A percentile compares a stretch with the other conserved stretches of the same genome.
These are phyloP conservation scores for Heritiera fomes DNA, from an alignment of 345 rosid species.

Conservation along the genomic window DNA sequence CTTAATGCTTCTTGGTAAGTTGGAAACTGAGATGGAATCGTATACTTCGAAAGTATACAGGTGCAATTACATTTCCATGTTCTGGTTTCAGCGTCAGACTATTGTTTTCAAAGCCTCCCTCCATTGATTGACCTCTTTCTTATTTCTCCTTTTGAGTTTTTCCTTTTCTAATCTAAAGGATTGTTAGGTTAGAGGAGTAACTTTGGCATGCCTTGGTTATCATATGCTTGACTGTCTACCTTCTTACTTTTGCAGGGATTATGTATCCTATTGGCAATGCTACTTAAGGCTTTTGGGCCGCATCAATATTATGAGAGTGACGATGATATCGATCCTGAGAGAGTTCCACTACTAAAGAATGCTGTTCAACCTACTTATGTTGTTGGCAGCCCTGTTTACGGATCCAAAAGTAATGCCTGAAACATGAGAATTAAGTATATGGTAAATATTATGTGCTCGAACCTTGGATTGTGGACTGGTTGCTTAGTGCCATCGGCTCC, in stretches of 20 bases:
- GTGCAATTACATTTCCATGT: not conserved
- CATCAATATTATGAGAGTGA: constrained; percentile 71
- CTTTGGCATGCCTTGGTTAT: not conserved
- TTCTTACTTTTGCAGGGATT: constrained; percentile 49
- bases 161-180: not conserved
- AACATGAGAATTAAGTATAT: constrained; percentile 56
- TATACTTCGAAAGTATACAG: not conserved
- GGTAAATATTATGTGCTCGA: constrained; percentile 30
- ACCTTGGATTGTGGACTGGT: not conserved
- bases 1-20: not conserved
- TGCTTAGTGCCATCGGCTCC: no score
- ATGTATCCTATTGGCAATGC: constrained; percentile 58
- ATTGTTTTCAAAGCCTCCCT: not conserved
- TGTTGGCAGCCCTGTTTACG: constrained; percentile 63
- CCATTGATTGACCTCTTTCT: not conserved
- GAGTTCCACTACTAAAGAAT: constrained; percentile 66
- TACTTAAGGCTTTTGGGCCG: constrained; percentile 78
- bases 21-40: not conserved
- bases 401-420: constrained; percentile 56
- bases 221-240: constrained; percentile 16
- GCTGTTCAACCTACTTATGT: constrained; percentile 50
- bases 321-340: constrained; percentile 60
- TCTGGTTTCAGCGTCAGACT: no score
- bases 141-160: not conserved
- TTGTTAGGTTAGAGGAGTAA: not conserved